Evolutionary conservation across 371 early-diverging fungal species (phyloP), one percentile per base, ranked within the genome.

Genomic region (Apophysomyces sp.): DNA sequence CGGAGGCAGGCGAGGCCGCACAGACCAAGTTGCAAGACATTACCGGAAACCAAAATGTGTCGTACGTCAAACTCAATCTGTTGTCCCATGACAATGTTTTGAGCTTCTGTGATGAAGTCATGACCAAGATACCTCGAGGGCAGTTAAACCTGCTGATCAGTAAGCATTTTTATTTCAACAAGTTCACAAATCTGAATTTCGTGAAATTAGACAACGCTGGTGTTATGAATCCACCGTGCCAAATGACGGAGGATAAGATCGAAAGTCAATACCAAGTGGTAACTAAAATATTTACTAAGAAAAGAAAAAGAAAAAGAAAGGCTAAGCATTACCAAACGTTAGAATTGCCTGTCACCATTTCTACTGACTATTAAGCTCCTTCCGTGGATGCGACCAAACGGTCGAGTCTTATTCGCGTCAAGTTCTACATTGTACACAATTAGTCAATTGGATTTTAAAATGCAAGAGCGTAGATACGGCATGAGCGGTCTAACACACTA

Each of bases 161-260:
- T 44, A 44, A 44, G 21, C 41, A n/a, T 41, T 16, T n/a, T 0
- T 21, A 44, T 18, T 18, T 8, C n/a, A 9, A 21, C 49, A 18
- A 41, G 41, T 21, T 41, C 6, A 41, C 9, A 41, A 40, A 40
- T 40, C 41, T 41, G 13, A n/a, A 7, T 41, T 41, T 41, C 18
- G 41, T 15, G n/a, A 3, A 2, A 27, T n/a, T 65, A 77, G 78
- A 83, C 63, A 89, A 90, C 67, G 85, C 87, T 24, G 94, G 92
- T 5, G 74, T 94, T 18, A 93, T 93, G 93, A 84, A 80, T 32
- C 69, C 73, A 2, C 92, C 94, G 1, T 85, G 72, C 40, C 62
- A 63, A 0, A 57, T 68, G 13, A 90, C 93, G 1, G 65, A 61
- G 9, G 91, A 94, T 65, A 89, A 86, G 11, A 71, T 86, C 28